Conservation (phyloP, 495 filamentous ascomycete species). For the Lepidopterella palustris region DNA sequence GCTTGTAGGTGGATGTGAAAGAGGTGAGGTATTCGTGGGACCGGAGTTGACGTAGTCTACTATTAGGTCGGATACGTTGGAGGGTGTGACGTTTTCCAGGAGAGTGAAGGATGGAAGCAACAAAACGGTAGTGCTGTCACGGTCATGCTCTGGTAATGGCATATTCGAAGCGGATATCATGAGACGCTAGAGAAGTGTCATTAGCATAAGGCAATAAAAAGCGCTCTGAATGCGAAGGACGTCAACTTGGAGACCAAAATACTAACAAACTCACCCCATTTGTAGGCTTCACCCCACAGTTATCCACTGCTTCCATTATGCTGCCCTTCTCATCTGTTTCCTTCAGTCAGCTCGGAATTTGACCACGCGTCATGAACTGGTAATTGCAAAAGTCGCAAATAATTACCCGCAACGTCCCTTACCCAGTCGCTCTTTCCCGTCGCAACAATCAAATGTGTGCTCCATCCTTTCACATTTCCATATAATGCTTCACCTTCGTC, state of each 20-base stretch:
- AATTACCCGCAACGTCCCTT: slow-evolving; percentile 57
- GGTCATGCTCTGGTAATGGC: slow-evolving; percentile 59
- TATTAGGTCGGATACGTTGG: slow-evolving; percentile 66
- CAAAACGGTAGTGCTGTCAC: slow-evolving; percentile 67
- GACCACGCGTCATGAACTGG: background rate
- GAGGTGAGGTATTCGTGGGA: slow-evolving; percentile 68
- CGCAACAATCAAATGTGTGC: slow-evolving; percentile 82
- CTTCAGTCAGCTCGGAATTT: background rate
- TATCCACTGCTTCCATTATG: slow-evolving; percentile 86
- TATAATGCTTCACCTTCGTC: slow-evolving; percentile 76
- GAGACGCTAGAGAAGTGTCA: slow-evolving; percentile 51
- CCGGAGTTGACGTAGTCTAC: slow-evolving; percentile 61
- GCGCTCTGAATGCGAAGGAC: background rate
- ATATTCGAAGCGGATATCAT: slow-evolving; percentile 96
- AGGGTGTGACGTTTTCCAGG: slow-evolving; percentile 78
- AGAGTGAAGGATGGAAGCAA: slow-evolving; percentile 83
- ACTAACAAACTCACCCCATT: slow-evolving; percentile 59
- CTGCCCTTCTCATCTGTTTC: slow-evolving; percentile 73
- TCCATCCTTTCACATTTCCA: slow-evolving; percentile 82
- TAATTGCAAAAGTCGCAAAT: background rate
- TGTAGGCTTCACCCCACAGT: slow-evolving; percentile 51
- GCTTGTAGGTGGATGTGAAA: slow-evolving; percentile 36
- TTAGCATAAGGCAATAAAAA: background rate
- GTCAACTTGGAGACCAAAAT: background rate
- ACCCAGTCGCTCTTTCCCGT: slow-evolving; percentile 96